These are phyloP conservation scores for Escovopsis weberi DNA, from an alignment of 2,329 filamentous ascomycete genomes.

Conservation along the genomic window DNA sequence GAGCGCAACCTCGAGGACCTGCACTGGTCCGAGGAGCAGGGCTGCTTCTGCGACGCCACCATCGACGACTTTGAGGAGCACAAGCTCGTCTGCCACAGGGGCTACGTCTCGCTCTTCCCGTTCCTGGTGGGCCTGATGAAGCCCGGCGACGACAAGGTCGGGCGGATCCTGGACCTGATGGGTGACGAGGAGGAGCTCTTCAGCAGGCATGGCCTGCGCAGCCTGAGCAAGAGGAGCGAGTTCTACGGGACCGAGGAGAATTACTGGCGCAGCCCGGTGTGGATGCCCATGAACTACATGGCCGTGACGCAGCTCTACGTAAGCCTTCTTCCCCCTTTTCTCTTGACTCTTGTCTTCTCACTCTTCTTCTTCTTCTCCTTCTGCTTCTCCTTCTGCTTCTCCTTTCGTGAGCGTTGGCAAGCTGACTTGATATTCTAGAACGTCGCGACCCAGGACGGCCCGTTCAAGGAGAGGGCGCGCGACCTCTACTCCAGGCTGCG, in stretches of 20 bases:
- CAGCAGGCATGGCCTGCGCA: constrained; percentile 77
- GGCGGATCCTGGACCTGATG: constrained; percentile 62
- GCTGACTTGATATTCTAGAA: constrained; percentile 29
- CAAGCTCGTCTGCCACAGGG: constrained; percentile 83
- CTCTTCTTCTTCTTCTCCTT: neutral
- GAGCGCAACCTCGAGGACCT: constrained; percentile 77
- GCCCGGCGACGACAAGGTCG: constrained; percentile 59
- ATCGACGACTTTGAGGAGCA: constrained; percentile 93
- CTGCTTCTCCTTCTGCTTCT: no score
- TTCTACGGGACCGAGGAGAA: constrained; percentile 88
- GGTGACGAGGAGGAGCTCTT: constrained; percentile 76
- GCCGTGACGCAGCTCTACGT: constrained; percentile 65
- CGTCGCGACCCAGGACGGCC: constrained; percentile 49
- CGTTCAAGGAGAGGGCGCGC: constrained; percentile 53
- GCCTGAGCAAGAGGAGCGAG: constrained; percentile 68
- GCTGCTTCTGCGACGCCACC: constrained; percentile 86
- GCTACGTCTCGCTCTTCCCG: constrained; percentile 86
- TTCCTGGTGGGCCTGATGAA: constrained; percentile 74
- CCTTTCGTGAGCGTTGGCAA: neutral
- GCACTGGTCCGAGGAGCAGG: constrained; percentile 72
- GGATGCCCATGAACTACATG: constrained; percentile 95
- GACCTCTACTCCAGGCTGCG: constrained; percentile 64
- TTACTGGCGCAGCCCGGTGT: constrained; percentile 90
- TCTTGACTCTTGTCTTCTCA: no score
- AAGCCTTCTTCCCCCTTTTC: constrained; percentile 23